A percentile compares a stretch with the other conserved stretches of the same genome.
These are phyloP conservation scores for Ophiostoma quercus DNA, from an alignment of 2,329 filamentous ascomycete genomes.

Conservation along the genomic window DNA sequence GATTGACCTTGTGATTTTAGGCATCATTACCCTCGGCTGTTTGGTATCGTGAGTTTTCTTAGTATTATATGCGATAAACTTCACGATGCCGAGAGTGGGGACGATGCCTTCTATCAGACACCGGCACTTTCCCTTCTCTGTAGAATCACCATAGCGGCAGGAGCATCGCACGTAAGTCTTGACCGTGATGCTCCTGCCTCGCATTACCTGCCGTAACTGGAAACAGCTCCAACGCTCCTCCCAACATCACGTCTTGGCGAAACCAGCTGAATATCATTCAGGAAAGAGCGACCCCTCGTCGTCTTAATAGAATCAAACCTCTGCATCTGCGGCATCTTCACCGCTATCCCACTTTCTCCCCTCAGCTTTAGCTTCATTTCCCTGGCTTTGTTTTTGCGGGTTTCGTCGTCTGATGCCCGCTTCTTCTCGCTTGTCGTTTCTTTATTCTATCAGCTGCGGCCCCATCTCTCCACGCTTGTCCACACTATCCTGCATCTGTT, in stretches of 20 bases:
- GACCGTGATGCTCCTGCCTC: background rate
- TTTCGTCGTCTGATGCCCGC: slow-evolving; percentile 1
- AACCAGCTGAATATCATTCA: background rate
- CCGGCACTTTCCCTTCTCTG: background rate
- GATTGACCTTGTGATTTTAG: too few relatives aligned
- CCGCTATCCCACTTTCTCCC: background rate
- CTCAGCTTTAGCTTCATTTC: slow-evolving; percentile 4
- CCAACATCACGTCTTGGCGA: background rate
- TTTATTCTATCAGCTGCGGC: background rate
- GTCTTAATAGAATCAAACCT: background rate
- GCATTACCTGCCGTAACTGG: background rate
- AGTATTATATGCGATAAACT: background rate
- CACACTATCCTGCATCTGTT: slow-evolving; percentile 27
- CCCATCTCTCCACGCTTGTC: background rate
- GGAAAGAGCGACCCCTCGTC: background rate
- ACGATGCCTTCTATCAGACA: background rate
- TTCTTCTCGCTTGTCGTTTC: slow-evolving; percentile 1
- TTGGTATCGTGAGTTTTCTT: background rate
- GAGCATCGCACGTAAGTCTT: background rate
- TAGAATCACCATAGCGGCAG: background rate
- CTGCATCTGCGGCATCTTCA: background rate
- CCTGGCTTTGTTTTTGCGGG: background rate
- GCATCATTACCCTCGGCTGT: background rate
- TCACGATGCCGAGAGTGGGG: background rate
- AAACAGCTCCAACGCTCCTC: background rate